Conservation (phyloP, 164 flowering plant species). For the Vitis labrusca region DNA sequence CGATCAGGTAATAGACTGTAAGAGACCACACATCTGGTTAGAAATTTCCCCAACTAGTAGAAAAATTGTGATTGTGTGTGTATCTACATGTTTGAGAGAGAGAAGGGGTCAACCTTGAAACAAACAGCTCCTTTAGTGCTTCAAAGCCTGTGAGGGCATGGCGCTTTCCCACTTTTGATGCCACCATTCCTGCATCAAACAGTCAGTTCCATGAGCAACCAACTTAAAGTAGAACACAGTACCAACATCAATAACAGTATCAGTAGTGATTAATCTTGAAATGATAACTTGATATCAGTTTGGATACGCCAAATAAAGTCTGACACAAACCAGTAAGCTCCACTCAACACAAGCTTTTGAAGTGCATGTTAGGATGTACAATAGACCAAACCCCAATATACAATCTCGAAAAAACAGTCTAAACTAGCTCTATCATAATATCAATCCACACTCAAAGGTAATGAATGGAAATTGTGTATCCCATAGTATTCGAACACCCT, state of each 20-base stretch:
- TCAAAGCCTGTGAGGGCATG: conserved; percentile 91
- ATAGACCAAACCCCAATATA: no score
- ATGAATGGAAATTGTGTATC: no score
- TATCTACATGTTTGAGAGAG: background rate
- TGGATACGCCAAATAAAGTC: background rate
- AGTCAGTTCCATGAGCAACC: conserved; percentile 2
- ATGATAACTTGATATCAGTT: background rate
- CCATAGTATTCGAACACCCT: no score
- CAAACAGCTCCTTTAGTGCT: conserved; percentile 77
- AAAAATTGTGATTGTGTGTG: no score
- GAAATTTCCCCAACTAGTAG: no score
- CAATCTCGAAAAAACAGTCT: no score
- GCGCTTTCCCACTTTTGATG: conserved; percentile 95
- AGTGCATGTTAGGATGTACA: no score
- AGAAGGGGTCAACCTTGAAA: conserved; percentile 49
- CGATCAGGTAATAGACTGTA: conserved; percentile 88
- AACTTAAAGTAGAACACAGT: background rate
- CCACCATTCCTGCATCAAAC: conserved; percentile 68
- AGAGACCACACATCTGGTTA: conserved; percentile 1
- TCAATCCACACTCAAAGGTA: no score
- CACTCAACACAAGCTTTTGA: no score
- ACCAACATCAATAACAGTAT: background rate
- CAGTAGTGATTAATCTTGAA: background rate
- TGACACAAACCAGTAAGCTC: no score
- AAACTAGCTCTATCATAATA: no score